Evolutionary conservation across 2,329 filamentous ascomycete genomes (phyloP).

Genomic region (Cytospora paraplurivora): DNA sequence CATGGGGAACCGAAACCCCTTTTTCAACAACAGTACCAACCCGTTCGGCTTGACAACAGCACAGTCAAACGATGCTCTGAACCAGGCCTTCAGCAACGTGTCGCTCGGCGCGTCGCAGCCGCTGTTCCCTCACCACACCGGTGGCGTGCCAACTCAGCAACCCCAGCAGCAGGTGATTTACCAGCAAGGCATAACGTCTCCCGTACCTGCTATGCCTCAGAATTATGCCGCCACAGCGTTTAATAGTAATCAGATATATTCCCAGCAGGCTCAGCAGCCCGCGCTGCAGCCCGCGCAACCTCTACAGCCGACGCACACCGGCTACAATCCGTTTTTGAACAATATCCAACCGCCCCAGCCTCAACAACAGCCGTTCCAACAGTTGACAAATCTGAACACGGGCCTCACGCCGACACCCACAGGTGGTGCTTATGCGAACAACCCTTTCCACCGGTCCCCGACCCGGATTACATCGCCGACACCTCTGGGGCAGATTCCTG

Average conservation of each 20-base stretch:
- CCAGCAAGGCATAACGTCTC: slow-evolving; percentile 48
- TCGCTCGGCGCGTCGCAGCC: slow-evolving; percentile 60
- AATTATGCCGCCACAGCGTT: slow-evolving; percentile 44
- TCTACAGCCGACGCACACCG: slow-evolving; percentile 43
- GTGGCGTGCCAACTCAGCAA: slow-evolving; percentile 55
- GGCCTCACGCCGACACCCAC: slow-evolving; percentile 22
- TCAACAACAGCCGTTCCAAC: slow-evolving; percentile 37
- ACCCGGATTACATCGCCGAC: slow-evolving; percentile 53
- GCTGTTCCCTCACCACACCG: slow-evolving; percentile 76
- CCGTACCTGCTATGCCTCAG: slow-evolving; percentile 45
- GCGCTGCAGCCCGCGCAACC: slow-evolving; percentile 34
- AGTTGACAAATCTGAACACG: slow-evolving; percentile 46
- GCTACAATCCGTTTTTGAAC: slow-evolving; percentile 57
- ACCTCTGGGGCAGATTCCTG: slow-evolving; percentile 52
- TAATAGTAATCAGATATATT: slow-evolving; percentile 48
- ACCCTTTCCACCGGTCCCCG: slow-evolving; percentile 54
- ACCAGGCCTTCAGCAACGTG: slow-evolving; percentile 75
- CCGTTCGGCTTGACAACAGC: slow-evolving; percentile 63
- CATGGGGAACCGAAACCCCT: slow-evolving; percentile 59
- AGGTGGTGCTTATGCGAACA: slow-evolving; percentile 43
- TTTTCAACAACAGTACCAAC: slow-evolving; percentile 59
- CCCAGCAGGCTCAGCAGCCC: slow-evolving; percentile 29
- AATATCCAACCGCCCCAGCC: slow-evolving; percentile 39
- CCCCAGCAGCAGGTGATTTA: slow-evolving; percentile 46
- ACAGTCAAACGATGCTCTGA: slow-evolving; percentile 50